A percentile compares a stretch with the other conserved stretches of the same genome.
Evolutionary conservation across 2,329 filamentous ascomycete genomes (phyloP).

Genomic region (Paraphoma chrysanthemicola): DNA sequence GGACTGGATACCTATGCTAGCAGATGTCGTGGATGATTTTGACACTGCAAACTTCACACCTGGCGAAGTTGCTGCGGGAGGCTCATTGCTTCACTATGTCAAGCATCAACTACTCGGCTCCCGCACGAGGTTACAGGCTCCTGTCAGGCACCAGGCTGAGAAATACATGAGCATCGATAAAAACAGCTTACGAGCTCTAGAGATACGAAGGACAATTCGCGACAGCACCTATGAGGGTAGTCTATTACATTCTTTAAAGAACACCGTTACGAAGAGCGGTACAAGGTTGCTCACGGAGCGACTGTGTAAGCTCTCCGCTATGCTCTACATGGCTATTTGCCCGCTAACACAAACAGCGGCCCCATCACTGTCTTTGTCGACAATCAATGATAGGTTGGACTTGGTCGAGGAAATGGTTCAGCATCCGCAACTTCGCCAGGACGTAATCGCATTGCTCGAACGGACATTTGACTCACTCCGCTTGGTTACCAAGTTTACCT

Average conservation of each 20-base stretch:
- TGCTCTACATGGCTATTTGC: rapidly evolving
- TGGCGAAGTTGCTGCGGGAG: slow-evolving; percentile 78
- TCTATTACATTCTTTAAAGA: slow-evolving; percentile 84
- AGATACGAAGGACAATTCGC: slow-evolving; percentile 84
- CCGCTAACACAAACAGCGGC: slow-evolving; percentile 58
- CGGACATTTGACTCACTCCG: slow-evolving; percentile 86
- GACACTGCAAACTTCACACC: slow-evolving; percentile 65
- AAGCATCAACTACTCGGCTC: slow-evolving; percentile 77
- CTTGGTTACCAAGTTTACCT: slow-evolving; percentile 90
- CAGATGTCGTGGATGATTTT: slow-evolving; percentile 69
- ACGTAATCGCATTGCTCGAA: slow-evolving; percentile 71
- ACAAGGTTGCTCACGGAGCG: slow-evolving; percentile 83
- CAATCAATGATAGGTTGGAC: slow-evolving; percentile 81
- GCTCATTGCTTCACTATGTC: slow-evolving; percentile 84
- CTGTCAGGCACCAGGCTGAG: slow-evolving; percentile 73
- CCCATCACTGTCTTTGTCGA: slow-evolving; percentile 83
- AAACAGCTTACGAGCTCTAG: slow-evolving; percentile 86
- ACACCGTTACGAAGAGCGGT: slow-evolving; percentile 91
- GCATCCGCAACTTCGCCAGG: slow-evolving; percentile 72
- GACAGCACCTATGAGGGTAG: slow-evolving; percentile 83
- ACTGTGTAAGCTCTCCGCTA: slow-evolving; percentile 63
- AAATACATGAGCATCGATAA: slow-evolving; percentile 91
- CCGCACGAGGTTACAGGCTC: slow-evolving; percentile 83
- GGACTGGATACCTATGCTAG: slow-evolving; percentile 79
- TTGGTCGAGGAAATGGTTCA: slow-evolving; percentile 78